These are phyloP conservation scores for Punctularia strigosozonata DNA, from an alignment of 768 basidiomycete genomes.

Conservation along the genomic window DNA sequence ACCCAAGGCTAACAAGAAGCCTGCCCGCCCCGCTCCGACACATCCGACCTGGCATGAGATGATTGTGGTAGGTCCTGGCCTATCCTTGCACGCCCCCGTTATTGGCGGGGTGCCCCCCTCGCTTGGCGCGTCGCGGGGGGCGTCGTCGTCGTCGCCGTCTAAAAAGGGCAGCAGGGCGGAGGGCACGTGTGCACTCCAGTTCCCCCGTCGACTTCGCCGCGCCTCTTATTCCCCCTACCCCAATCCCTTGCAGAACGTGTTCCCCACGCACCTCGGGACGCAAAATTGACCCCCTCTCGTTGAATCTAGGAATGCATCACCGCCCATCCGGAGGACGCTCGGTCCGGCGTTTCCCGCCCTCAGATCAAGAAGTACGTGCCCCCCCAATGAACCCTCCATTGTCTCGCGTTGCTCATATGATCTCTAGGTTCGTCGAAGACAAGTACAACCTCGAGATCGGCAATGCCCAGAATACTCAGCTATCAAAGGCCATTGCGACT, in stretches of 20 bases:
- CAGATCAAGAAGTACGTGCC: conserved; percentile 70
- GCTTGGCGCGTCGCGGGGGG: not conserved
- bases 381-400: conserved; percentile 6
- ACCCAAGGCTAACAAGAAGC: conserved; percentile 31
- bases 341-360: conserved; percentile 77
- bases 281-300: conserved; percentile 7
- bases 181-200: no score
- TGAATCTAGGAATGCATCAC: conserved; percentile 71
- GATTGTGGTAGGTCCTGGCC: conserved; percentile 27
- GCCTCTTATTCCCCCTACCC: no score
- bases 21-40: conserved; percentile 14
- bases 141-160: not conserved
- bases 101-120: not conserved
- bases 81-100: conserved; percentile 1
- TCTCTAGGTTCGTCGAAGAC: conserved; percentile 64
- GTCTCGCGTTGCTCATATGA: conserved; percentile 7
- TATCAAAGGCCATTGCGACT: conserved; percentile 69
- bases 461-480: conserved; percentile 64
- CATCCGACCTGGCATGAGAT: conserved; percentile 48
- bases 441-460: conserved; percentile 76
- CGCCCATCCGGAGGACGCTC: conserved; percentile 61
- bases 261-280: not conserved
- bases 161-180: no score
- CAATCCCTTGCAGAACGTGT: no score
- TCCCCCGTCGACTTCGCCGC: no score